Conservation (phyloP, 169 alveolate species). For the Cyclospora cayetanensis region DNA sequence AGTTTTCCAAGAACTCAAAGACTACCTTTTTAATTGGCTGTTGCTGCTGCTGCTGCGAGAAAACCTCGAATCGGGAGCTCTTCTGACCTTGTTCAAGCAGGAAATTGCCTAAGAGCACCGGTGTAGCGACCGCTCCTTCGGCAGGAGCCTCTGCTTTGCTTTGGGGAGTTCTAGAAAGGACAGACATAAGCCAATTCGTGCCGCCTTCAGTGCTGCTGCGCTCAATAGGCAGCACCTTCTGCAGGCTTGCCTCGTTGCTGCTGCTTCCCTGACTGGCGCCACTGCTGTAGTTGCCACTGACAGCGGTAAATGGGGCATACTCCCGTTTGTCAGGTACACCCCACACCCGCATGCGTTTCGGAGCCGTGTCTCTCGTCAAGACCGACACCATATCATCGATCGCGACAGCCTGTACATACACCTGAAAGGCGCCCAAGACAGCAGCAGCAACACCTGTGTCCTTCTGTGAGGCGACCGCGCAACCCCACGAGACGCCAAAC, state of each 20-base stretch:
- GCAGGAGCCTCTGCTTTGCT: background rate
- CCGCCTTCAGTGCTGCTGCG: background rate
- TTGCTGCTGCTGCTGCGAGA: constrained; percentile 35
- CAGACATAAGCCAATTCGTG: background rate
- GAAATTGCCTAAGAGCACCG: constrained; percentile 48
- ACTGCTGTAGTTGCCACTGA: background rate
- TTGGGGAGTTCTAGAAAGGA: background rate
- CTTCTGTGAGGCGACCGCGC: too few species aligned
- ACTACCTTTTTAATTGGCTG: constrained; percentile 47
- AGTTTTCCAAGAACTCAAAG: constrained; percentile 66
- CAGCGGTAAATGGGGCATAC: background rate
- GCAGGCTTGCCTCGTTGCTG: background rate
- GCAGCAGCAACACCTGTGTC: constrained; percentile 48
- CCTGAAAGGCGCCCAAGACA: constrained; percentile 24
- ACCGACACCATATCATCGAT: constrained; percentile 46
- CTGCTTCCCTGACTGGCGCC: background rate
- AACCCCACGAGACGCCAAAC: too few species aligned
- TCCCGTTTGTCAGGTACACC: constrained; percentile 31
- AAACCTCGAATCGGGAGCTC: constrained; percentile 32
- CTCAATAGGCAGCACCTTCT: background rate
- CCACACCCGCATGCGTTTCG: constrained; percentile 57
- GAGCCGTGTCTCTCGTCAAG: constrained; percentile 20
- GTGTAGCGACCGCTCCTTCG: background rate
- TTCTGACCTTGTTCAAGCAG: constrained; percentile 25
- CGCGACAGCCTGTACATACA: constrained; percentile 47